Conservation (phyloP, 2,329 filamentous ascomycete genomes). For the Botrytis fabae region DNA sequence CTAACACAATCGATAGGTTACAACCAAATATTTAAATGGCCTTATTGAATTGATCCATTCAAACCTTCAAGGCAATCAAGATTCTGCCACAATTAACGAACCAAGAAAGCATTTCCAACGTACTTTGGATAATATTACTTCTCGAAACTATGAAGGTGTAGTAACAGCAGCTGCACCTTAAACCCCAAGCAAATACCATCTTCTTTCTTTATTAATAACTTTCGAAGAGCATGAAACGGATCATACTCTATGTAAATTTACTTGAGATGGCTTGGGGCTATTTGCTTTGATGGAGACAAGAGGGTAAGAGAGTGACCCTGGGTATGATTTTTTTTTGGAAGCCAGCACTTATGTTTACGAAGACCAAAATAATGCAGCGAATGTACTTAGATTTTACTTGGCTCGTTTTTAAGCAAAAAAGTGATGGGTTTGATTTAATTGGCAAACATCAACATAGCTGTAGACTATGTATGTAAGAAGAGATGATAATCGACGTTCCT, state of each 20-base stretch:
- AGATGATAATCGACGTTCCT: constrained; percentile 10
- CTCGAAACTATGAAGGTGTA: constrained; percentile 89
- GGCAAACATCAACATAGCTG: constrained; percentile 13
- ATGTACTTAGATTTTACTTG: constrained; percentile 22
- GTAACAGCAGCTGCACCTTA: constrained; percentile 47
- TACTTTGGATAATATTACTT: constrained; percentile 89
- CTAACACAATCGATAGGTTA: constrained; percentile 55
- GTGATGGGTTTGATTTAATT: constrained; percentile 23
- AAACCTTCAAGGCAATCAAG: constrained; percentile 82
- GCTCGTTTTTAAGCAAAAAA: constrained; percentile 19
- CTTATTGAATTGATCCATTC: constrained; percentile 98
- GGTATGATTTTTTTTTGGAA: constrained; percentile 14
- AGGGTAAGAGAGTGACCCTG: background rate
- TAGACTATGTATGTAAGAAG: constrained; percentile 19
- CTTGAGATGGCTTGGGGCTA: constrained; percentile 15
- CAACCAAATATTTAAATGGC: constrained; percentile 96
- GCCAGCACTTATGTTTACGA: constrained; percentile 19
- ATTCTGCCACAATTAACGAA: constrained; percentile 79
- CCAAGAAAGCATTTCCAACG: constrained; percentile 93
- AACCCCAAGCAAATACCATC: background rate
- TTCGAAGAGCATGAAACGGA: constrained; percentile 14
- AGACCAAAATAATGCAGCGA: constrained; percentile 25
- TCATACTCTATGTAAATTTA: constrained; percentile 25
- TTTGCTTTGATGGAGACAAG: background rate
- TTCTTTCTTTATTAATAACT: constrained; percentile 11